Base-by-base conservation (phyloP, 306 rosid genomes). In the Coriaria nepalensis region DNA sequence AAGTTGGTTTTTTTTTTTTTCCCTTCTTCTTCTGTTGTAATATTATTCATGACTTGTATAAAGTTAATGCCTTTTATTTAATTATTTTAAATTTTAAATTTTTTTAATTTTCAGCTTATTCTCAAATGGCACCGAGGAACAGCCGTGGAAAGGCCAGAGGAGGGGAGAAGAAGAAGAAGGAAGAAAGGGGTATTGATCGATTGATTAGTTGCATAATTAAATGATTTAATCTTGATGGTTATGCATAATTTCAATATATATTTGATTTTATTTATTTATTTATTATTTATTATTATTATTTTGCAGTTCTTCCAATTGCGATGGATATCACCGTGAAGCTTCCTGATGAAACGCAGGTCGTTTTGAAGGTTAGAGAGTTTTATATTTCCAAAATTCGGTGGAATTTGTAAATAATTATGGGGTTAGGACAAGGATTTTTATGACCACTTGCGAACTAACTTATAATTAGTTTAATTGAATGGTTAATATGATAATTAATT, bases 291-390 rank as follows among this genome's bases (percentile, higher is more conserved):
- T 40, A 7, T 29, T 7, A 40, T 49, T 5, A 6, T 10, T 20
- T 12, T 72, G 80, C 87, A 88, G 97, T 81, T 74, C 97, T 88
- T 66, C 97, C 97, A 0, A 84, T 78, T 50, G 87, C 78, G 35
- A 60, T 81, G 69, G 97, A 88, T 37, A 64, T 88, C 77, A 74
- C 87, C 35, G 73, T 88, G 72, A 75, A 72, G 73, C 95, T 88
- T 62, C 80, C 79, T 0, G 90, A 88, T 56, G 95, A 78, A 56
- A 73, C 92, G 60, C 66, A 40, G 57, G 77, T 86, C 40, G 37
- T 74, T 81, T 73, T 88, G 49, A 84, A 84, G 97, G 97, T 88
- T 46, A 7, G 12, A 40, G 37, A 67, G 9, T 50, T n/a, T n/a
- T 2, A 6, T 35, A 14, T 12, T 11, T 8, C 3, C 29, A 20